Conservation (phyloP, 257 asterid species). For the Dorcoceras hygrometricum region DNA sequence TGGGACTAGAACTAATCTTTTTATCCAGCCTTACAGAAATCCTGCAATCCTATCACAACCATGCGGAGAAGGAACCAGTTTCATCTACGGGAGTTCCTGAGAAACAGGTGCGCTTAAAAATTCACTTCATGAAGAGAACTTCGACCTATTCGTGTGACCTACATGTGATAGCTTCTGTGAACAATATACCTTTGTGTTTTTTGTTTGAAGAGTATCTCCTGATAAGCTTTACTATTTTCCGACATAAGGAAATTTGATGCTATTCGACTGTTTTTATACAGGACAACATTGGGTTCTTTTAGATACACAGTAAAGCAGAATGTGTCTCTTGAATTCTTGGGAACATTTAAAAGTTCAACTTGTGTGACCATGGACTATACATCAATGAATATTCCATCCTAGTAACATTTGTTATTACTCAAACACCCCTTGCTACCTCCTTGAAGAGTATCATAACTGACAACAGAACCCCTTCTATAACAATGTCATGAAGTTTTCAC, state of each 20-base stretch:
- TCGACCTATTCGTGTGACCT: not conserved
- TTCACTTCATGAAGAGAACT: not conserved
- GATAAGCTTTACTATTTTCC: not conserved
- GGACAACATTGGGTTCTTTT: not conserved
- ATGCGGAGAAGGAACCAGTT: slow-evolving; percentile 18
- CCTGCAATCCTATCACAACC: slow-evolving; percentile 25
- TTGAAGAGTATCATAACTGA: not conserved
- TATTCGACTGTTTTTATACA: not conserved
- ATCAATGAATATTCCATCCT: not conserved
- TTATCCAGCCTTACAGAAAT: slow-evolving; percentile 31
- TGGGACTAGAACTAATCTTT: not conserved
- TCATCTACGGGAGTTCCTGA: slow-evolving; percentile 20
- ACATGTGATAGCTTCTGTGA: not conserved
- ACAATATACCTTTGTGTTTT: not conserved
- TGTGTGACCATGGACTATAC: not conserved
- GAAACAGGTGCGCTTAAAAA: slow-evolving; percentile 20
- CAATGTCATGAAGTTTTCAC: not conserved
- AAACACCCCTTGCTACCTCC: not conserved
- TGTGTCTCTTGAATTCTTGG: not conserved
- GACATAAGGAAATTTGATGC: not conserved
- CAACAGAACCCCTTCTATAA: not conserved
- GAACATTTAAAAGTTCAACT: not conserved
- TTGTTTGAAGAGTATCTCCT: not conserved
- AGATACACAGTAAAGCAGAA: not conserved
- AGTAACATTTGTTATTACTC: not conserved